Percentiles rank a stretch among this genome's conserved stretches.
Evolutionary conservation across 768 basidiomycete species (phyloP).

Genomic region (Cystofilobasidium capitatum): DNA sequence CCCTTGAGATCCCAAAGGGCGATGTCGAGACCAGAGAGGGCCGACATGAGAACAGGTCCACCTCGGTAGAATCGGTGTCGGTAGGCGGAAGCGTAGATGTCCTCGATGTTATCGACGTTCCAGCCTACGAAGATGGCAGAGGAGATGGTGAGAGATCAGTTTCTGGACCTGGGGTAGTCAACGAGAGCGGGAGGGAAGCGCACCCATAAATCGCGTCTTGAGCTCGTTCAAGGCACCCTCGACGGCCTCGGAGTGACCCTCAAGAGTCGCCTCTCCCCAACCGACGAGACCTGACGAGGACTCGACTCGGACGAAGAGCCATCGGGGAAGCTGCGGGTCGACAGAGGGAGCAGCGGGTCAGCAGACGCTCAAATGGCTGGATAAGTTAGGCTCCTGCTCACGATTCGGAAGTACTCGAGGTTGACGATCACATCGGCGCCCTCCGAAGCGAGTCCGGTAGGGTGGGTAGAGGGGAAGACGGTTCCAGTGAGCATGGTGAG

Average conservation of each 20-base stretch:
- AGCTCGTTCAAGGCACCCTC: conserved; percentile 58
- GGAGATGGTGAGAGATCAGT: not conserved
- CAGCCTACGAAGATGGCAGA: conserved; percentile 12
- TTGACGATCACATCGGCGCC: conserved; percentile 32
- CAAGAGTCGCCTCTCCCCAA: conserved; percentile 67
- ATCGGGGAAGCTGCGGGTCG: conserved; percentile 31
- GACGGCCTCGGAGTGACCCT: conserved; percentile 57
- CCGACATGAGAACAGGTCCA: conserved; percentile 41
- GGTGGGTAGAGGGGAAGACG: conserved; percentile 14
- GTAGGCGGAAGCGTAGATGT: conserved; percentile 52
- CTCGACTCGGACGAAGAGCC: conserved; percentile 64
- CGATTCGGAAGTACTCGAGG: conserved; percentile 52
- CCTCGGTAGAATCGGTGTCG: conserved; percentile 58
- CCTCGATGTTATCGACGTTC: conserved; percentile 49
- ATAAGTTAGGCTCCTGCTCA: conserved; percentile 40
- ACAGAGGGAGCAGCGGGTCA: not conserved
- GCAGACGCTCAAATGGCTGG: not conserved
- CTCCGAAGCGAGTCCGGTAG: conserved; percentile 13
- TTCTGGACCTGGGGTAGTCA: not conserved
- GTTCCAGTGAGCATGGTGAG: conserved; percentile 8
- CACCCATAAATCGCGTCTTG: conserved; percentile 50
- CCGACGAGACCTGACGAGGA: conserved; percentile 56
- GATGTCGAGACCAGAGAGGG: conserved; percentile 54
- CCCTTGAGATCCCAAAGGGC: conserved; percentile 64
- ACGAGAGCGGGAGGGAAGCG: not conserved